These are phyloP conservation scores for Salicornia ramosissima DNA, from an alignment of 148 eudicot species.

Conservation along the genomic window DNA sequence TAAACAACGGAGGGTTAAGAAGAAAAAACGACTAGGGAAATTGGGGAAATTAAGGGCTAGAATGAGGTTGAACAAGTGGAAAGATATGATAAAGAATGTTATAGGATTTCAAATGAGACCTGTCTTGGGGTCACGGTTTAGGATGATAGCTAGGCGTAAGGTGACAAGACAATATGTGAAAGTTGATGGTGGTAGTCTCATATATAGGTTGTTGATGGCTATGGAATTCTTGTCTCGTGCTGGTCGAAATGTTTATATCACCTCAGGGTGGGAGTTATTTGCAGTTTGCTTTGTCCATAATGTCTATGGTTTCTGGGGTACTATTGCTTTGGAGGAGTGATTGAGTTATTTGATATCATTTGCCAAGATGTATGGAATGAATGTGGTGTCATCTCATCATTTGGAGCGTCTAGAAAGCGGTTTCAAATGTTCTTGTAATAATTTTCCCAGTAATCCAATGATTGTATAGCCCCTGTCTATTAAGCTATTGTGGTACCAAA, in stretches of 20 bases:
- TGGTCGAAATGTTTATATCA: constrained; percentile 13
- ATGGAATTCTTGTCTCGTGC: constrained; percentile 17
- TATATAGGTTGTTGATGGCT: constrained; percentile 27
- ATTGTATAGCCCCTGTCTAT: background rate
- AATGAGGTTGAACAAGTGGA: background rate
- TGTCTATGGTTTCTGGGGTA: constrained; percentile 22
- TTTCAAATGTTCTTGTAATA: constrained; percentile 15
- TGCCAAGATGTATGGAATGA: constrained; percentile 13
- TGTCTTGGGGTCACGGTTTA: constrained; percentile 15
- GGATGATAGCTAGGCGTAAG: constrained; percentile 6
- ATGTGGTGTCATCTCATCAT: constrained; percentile 16
- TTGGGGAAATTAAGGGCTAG: constrained; percentile 4
- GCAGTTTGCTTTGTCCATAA: constrained; percentile 15
- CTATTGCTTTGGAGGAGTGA: constrained; percentile 17
- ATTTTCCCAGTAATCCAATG: too few relatives aligned
- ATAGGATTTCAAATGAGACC: constrained; percentile 19
- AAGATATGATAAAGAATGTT: constrained; percentile 1
- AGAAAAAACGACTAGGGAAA: constrained; percentile 13
- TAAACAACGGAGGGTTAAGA: constrained; percentile 11
- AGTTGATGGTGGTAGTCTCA: constrained; percentile 15
- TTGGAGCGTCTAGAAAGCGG: constrained; percentile 24
- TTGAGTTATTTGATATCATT: constrained; percentile 14
- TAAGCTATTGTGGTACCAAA: constrained; percentile 11
- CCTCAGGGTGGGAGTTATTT: constrained; percentile 28
- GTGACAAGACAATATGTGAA: constrained; percentile 2